Evolutionary conservation across 345 rosid genomes (phyloP), one percentile per base, ranked within the genome.

Genomic region (Passiflora organensis): DNA sequence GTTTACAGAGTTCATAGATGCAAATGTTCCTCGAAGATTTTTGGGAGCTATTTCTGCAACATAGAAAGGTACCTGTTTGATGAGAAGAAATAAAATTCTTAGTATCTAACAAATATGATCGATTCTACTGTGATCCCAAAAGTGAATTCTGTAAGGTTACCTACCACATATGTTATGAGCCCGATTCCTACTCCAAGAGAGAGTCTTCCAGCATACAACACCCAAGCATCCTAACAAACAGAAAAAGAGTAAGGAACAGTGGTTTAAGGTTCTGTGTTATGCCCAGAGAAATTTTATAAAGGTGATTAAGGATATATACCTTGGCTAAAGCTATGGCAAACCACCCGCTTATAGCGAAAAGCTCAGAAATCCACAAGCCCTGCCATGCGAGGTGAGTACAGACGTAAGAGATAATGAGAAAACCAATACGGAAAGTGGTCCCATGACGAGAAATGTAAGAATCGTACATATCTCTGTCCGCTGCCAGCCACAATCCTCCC

Each of bases 301-400:
- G 8, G 34, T 28, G 8, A 28, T 2, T 8, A 28, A 28, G 17
- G 48, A 21, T 28, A 8, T 3, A 63, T 52, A 32, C 61, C 80
- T 72, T 14, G 14, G 85, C 75, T 24, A 76, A 54, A 54, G 71
- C 74, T 52, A 84, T 78, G n/a, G 65, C 57, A 51, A 84, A 69
- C 91, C 91, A 84, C 23, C 87, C 84, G 6, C 48, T 34, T 13
- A 70, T 65, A 55, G 72, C 66, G 61, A 84, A 73, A 6, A 63
- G 15, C 45, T 76, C 73, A 18, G 85, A 74, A 17, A 80, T 23
- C 79, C 84, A 74, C 85, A 84, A 78, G 37, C 83, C 62, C 91
- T 84, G 83, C 47, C 5, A 8, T 28, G 34, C 36, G 13, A 63
- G 4, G 34, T 2, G 13, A 15, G 42, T 15, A 20, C 20, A 21